Conservation (phyloP, 2,329 filamentous ascomycete species). For the Alternaria postmessia region DNA sequence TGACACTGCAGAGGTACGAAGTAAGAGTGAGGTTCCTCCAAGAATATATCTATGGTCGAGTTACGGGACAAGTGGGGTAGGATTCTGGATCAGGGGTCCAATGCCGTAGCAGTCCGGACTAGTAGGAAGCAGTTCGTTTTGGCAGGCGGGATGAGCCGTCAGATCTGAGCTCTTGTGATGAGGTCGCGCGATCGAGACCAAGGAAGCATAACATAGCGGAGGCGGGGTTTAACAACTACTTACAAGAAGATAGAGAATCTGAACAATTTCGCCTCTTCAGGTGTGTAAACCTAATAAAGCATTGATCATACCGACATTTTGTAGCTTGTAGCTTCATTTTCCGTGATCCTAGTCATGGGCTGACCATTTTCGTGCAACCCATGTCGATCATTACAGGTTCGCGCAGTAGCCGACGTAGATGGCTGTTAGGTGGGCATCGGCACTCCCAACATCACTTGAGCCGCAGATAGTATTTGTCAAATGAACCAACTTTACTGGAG, state of each 20-base stretch:
- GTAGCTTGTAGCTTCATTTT: slow-evolving; percentile 1
- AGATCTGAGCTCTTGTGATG: background rate
- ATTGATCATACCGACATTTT: background rate
- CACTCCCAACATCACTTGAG: slow-evolving; percentile 2
- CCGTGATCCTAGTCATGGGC: background rate
- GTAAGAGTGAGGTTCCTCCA: slow-evolving; percentile 16
- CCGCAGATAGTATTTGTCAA: background rate
- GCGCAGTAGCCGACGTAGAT: slow-evolving; percentile 3
- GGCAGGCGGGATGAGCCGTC: background rate
- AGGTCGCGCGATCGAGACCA: too few species aligned
- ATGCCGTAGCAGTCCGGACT: slow-evolving; percentile 4
- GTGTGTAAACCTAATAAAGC: background rate
- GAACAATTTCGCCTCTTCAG: background rate
- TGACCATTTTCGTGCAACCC: background rate
- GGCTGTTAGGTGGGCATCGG: background rate
- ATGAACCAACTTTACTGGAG: background rate
- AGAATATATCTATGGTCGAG: slow-evolving; percentile 5
- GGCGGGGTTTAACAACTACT: background rate
- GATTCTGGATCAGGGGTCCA: slow-evolving; percentile 5
- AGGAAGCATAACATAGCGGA: background rate
- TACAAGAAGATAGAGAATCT: background rate
- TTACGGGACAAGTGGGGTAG: slow-evolving; percentile 14
- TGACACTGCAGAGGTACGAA: background rate
- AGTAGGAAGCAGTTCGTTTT: background rate
- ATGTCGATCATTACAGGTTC: slow-evolving; percentile 1